These are phyloP conservation scores for Mycena maculata DNA, from an alignment of 768 basidiomycete genomes.

Conservation along the genomic window DNA sequence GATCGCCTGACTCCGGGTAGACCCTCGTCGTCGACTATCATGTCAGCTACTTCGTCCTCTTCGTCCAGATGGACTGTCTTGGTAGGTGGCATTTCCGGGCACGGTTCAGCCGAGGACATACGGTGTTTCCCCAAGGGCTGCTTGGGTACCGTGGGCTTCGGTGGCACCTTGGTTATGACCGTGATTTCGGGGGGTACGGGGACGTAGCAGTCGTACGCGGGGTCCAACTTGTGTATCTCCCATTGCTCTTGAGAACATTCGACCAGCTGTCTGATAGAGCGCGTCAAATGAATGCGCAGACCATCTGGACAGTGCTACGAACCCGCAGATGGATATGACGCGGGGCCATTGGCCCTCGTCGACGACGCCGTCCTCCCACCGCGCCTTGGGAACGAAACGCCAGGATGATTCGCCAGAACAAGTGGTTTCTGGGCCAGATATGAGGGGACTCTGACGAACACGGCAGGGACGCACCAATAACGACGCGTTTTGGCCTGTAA, in stretches of 20 bases:
- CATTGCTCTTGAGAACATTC: slow-evolving; percentile 80
- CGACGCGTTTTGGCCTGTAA: slow-evolving; percentile 74
- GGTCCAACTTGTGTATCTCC: slow-evolving; percentile 88
- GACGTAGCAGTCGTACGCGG: slow-evolving; percentile 75
- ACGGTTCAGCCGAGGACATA: slow-evolving; percentile 34
- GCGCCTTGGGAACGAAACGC: slow-evolving; percentile 84
- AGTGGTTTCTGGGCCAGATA: slow-evolving; percentile 51
- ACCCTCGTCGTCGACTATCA: slow-evolving; percentile 57
- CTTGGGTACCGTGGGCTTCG: slow-evolving; percentile 36
- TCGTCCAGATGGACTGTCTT: slow-evolving; percentile 41
- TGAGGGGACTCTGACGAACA: not conserved
- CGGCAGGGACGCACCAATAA: slow-evolving; percentile 56
- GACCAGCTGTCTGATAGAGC: slow-evolving; percentile 57
- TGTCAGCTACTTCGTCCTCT: slow-evolving; percentile 63
- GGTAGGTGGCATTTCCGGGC: slow-evolving; percentile 38
- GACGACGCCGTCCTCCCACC: slow-evolving; percentile 62
- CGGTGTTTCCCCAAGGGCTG: slow-evolving; percentile 37
- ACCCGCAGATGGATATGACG: slow-evolving; percentile 77
- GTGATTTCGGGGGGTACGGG: slow-evolving; percentile 52
- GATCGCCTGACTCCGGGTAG: slow-evolving; percentile 32
- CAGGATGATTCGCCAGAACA: slow-evolving; percentile 68
- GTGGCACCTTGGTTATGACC: slow-evolving; percentile 45
- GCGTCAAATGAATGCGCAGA: slow-evolving; percentile 28
- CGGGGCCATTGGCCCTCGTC: slow-evolving; percentile 83
- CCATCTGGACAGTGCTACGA: slow-evolving; percentile 40